Conservation (phyloP, 2,329 filamentous ascomycete genomes). For the Aspergillus terreus region DNA sequence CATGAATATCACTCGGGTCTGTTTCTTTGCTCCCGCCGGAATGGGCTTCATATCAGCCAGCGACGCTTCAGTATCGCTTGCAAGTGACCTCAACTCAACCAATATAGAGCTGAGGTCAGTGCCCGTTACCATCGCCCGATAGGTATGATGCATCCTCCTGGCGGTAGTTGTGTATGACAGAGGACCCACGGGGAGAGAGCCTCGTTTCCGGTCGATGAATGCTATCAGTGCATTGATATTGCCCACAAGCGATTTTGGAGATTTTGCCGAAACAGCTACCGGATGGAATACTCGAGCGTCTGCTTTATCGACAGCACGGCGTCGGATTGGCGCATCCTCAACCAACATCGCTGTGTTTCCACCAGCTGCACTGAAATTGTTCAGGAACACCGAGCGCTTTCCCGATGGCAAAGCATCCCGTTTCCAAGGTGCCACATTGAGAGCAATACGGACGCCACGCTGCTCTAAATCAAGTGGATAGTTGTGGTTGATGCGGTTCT, state of each 20-base stretch:
- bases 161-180: slow-evolving; percentile 38
- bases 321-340: slow-evolving; percentile 55
- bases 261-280: slow-evolving; percentile 54
- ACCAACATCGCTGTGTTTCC: slow-evolving; percentile 67
- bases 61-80: too few species aligned
- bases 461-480: slow-evolving; percentile 43
- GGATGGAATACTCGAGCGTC: slow-evolving; percentile 58
- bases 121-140: too few species aligned
- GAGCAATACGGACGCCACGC: slow-evolving; percentile 44
- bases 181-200: slow-evolving; percentile 28
- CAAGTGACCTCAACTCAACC: too few species aligned
- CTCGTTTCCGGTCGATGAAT: slow-evolving; percentile 52
- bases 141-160: too few species aligned
- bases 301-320: slow-evolving; percentile 8
- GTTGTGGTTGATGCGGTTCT: slow-evolving; percentile 42
- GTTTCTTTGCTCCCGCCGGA: too few species aligned
- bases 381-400: slow-evolving; percentile 49
- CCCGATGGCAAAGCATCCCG: slow-evolving; percentile 15
- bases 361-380: slow-evolving; percentile 69
- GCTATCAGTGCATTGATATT: slow-evolving; percentile 56
- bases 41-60: too few species aligned
- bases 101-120: too few species aligned
- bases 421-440: slow-evolving; percentile 43
- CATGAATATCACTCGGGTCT: too few species aligned
- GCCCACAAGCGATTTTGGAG: slow-evolving; percentile 40